These are phyloP conservation scores for Melampsora larici-populina DNA, from an alignment of 1,284 basidiomycete species.

Conservation along the genomic window DNA sequence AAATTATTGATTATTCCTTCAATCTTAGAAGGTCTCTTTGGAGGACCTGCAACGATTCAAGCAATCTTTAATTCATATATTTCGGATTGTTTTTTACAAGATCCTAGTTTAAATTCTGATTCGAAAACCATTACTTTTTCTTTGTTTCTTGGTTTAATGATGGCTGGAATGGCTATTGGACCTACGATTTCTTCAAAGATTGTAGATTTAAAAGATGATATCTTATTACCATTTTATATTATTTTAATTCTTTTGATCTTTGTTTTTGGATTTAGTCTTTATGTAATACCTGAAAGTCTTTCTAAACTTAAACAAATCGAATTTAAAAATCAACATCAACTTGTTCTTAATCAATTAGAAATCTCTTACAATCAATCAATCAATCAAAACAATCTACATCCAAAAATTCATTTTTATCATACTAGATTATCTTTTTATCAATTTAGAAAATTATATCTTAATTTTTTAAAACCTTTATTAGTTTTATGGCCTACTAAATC, in stretches of 20 bases:
- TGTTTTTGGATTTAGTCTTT: constrained; percentile 19
- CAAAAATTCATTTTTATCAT: not conserved
- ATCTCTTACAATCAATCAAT: not conserved
- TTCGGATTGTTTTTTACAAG: not conserved
- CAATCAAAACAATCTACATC: too few species aligned
- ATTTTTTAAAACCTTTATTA: not conserved
- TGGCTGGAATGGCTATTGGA: not conserved
- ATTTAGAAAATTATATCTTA: not conserved
- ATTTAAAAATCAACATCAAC: not conserved
- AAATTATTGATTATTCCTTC: not conserved
- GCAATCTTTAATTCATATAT: not conserved
- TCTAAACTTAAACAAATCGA: not conserved
- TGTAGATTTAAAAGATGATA: not conserved
- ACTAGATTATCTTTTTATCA: not conserved
- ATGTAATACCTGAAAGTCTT: constrained; percentile 14
- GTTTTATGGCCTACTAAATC: not conserved
- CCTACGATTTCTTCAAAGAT: not conserved
- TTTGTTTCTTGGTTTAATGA: not conserved
- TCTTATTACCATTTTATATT: constrained; percentile 17
- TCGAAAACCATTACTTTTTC: not conserved
- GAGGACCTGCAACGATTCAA: not conserved
- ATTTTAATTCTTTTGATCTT: constrained; percentile 42
- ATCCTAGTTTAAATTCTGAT: too few species aligned
- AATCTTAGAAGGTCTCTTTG: not conserved
- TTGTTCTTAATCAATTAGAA: not conserved